A percentile compares a stretch with the other conserved stretches of the same genome.
phyloP scores from a whole-genome alignment of 345 rosid genomes.

The Arabis hirsuta region DNA sequence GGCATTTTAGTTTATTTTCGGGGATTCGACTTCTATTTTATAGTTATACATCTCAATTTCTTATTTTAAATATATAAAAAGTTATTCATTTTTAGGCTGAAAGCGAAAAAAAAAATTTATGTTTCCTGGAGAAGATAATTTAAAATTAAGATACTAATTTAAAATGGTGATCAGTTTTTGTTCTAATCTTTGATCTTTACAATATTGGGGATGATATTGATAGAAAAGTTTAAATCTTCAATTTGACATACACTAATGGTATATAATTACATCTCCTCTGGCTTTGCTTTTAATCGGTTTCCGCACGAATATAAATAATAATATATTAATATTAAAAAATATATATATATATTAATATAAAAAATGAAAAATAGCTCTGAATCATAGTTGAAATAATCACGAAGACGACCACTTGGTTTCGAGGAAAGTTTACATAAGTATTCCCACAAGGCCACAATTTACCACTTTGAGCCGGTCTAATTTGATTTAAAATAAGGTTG shows the following conservation, averaged over 20 bases:
- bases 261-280: background rate
- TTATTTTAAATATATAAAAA: no score
- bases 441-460: background rate
- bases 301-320: background rate
- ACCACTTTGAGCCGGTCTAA: background rate
- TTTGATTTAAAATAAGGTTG: background rate
- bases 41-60: no score
- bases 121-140: no score
- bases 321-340: no score
- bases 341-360: no score
- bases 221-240: background rate
- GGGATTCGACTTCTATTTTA: no score
- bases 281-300: background rate
- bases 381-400: background rate
- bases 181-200: background rate
- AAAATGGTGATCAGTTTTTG: background rate
- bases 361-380: no score
- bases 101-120: no score
- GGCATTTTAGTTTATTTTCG: no score
- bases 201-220: background rate
- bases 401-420: background rate
- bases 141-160: no score
- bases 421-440: background rate
- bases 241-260: background rate
- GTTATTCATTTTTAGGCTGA: no score